Percentiles rank a stretch among this genome's conserved stretches.
These are phyloP conservation scores for Pleurotus pulmonarius DNA, from an alignment of 768 basidiomycete species.

Conservation along the genomic window DNA sequence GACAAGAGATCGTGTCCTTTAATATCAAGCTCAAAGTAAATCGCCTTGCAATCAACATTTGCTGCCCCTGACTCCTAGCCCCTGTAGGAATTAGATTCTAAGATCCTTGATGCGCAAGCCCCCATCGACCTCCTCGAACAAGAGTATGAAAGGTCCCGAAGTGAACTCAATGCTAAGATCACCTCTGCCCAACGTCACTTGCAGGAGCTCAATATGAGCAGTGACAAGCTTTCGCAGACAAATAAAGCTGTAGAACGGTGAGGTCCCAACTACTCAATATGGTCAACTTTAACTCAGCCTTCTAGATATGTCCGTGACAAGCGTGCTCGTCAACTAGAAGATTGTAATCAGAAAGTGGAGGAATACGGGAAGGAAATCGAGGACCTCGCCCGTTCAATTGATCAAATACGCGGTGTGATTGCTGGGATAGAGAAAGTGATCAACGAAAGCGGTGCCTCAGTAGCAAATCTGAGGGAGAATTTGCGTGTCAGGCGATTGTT, in stretches of 20 bases:
- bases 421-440: conserved; percentile 72
- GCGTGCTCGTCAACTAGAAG: conserved; percentile 54
- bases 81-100: conserved; percentile 57
- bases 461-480: conserved; percentile 80
- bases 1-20: conserved; percentile 47
- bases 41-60: background rate
- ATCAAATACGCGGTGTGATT: conserved; percentile 38
- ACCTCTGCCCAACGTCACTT: conserved; percentile 47
- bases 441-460: conserved; percentile 64
- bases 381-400: conserved; percentile 33
- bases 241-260: conserved; percentile 69
- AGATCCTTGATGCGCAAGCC: conserved; percentile 54
- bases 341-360: conserved; percentile 54
- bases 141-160: conserved; percentile 46
- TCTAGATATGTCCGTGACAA: conserved; percentile 73
- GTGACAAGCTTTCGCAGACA: conserved; percentile 56
- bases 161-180: conserved; percentile 45
- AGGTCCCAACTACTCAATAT: conserved; percentile 9
- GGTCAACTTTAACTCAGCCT: background rate
- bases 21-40: conserved; percentile 48
- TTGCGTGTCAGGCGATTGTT: conserved; percentile 68
- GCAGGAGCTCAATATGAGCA: conserved; percentile 64
- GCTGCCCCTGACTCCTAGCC: background rate
- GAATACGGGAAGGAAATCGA: conserved; percentile 33
- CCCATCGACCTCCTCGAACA: conserved; percentile 64